Base-by-base conservation (phyloP, 225 moss, liverwort and hornwort species). In the Antitrichia curtipendula region DNA sequence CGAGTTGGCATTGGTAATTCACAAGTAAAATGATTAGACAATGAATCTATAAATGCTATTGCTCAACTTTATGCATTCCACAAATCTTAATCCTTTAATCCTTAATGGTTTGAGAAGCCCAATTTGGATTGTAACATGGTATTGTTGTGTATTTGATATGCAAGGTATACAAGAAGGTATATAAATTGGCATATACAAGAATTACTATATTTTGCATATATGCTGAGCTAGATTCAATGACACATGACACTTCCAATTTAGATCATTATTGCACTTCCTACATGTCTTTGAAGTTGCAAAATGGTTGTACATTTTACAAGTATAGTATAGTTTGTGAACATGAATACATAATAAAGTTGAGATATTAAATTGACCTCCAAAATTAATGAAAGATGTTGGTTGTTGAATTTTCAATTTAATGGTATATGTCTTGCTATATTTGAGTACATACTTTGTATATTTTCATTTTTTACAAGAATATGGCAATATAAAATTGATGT, bases 31-130 rank as follows among this genome's bases (percentile, higher is more conserved):
- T 66, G n/a, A 12, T 3, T n/a, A n/a, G 12, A n/a, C 21, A 4
- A 20, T 65, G n/a, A n/a, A 3, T n/a, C 21, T n/a, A 11, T 63
- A 12, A 66, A 21, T 66, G n/a, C n/a, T 12, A n/a, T 2, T 10
- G 2, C 12, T n/a, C 2, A 21, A 2, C 21, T n/a, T n/a, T 5
- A n/a, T 21, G 3, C 6, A n/a, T n/a, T 66, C 21, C 12, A 21
- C 12, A n/a, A n/a, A 20, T n/a, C n/a, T n/a, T n/a, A n/a, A n/a
- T 0, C 21, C 0, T 12, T 66, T 6, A n/a, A 66, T 2, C 12
- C 4, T 21, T 11, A 21, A 21, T n/a, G 12, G 66, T n/a, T 0
- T n/a, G 2, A n/a, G 12, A n/a, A 21, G 21, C 12, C 7, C 7
- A n/a, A n/a, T 21, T 21, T 66, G 7, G 7, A 66, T 21, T 66